phyloP scores from a whole-genome alignment of 257 asterid genomes.

The Vinca minor region DNA sequence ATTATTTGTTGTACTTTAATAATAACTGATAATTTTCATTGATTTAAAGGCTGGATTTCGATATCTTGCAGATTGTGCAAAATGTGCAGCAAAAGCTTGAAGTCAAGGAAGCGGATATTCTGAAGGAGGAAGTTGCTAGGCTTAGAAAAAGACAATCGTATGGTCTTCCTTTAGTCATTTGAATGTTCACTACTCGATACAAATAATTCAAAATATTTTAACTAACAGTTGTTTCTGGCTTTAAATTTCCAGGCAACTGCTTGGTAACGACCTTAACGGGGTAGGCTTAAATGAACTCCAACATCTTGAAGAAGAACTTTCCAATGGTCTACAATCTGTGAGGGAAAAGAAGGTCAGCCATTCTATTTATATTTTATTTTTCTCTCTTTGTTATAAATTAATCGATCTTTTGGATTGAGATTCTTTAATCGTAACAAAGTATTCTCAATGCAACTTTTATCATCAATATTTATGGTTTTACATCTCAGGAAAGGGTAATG shows the following conservation, averaged over 20 bases:
- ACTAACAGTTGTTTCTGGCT: background rate
- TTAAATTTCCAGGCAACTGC: slow-evolving; percentile 40
- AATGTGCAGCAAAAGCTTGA: no score
- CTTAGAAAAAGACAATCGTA: slow-evolving; percentile 54
- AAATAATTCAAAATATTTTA: background rate
- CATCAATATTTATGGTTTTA: slow-evolving; percentile 7
- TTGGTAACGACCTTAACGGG: slow-evolving; percentile 56
- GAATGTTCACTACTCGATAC: background rate
- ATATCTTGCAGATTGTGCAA: background rate
- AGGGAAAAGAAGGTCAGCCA: slow-evolving; percentile 62
- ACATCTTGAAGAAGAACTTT: slow-evolving; percentile 53
- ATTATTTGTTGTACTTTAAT: no score
- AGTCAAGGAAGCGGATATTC: slow-evolving; percentile 38
- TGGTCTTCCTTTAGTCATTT: slow-evolving; percentile 17
- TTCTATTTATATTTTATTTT: background rate
- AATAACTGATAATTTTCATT: no score
- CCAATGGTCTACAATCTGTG: slow-evolving; percentile 42
- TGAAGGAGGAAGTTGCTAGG: slow-evolving; percentile 46
- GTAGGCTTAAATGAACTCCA: slow-evolving; percentile 44
- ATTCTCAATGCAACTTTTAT: no score
- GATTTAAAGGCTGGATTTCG: background rate
- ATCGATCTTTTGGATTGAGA: background rate
- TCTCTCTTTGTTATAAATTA: background rate
- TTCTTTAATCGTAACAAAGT: no score
- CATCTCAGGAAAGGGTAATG: slow-evolving; percentile 44